Conservation (phyloP, 768 basidiomycete species). For the Macrolepiota albuminosa region DNA sequence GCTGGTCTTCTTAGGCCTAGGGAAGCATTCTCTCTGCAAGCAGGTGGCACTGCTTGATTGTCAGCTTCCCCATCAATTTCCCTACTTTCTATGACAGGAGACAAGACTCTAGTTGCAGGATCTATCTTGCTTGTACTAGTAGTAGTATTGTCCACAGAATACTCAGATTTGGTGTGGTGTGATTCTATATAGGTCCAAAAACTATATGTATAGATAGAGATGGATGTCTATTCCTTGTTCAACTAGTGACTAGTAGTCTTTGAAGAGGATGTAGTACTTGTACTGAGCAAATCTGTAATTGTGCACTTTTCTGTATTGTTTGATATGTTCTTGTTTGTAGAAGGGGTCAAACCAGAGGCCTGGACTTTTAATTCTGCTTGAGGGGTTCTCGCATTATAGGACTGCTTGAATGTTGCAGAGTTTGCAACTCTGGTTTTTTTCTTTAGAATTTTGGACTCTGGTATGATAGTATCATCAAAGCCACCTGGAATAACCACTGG, state of each 20-base stretch:
- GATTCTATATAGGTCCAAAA: conserved; percentile 73
- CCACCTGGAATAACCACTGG: conserved; percentile 41
- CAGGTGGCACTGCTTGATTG: background rate
- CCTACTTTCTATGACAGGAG: conserved; percentile 31
- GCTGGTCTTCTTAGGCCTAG: conserved; percentile 59
- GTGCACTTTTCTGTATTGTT: background rate
- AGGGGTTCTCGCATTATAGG: background rate
- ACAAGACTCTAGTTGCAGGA: conserved; percentile 34
- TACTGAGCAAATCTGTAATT: background rate
- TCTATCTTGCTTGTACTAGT: conserved; percentile 51
- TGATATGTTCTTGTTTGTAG: background rate
- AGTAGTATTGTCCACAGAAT: conserved; percentile 33
- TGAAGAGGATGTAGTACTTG: conserved; percentile 5
- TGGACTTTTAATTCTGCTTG: conserved; percentile 18
- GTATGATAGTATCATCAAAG: conserved; percentile 26
- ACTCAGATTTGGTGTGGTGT: conserved; percentile 20
- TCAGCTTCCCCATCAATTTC: conserved; percentile 18
- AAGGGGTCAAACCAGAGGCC: conserved; percentile 17
- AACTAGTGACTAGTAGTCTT: conserved; percentile 12
- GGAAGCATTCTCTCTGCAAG: conserved; percentile 20
- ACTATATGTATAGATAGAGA: conserved; percentile 46
- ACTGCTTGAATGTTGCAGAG: background rate
- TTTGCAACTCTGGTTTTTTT: conserved; percentile 32
- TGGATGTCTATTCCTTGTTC: conserved; percentile 26
- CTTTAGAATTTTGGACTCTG: conserved; percentile 7